Base-by-base conservation (phyloP, 2,329 filamentous ascomycete genomes). In the Beauveria sp. region DNA sequence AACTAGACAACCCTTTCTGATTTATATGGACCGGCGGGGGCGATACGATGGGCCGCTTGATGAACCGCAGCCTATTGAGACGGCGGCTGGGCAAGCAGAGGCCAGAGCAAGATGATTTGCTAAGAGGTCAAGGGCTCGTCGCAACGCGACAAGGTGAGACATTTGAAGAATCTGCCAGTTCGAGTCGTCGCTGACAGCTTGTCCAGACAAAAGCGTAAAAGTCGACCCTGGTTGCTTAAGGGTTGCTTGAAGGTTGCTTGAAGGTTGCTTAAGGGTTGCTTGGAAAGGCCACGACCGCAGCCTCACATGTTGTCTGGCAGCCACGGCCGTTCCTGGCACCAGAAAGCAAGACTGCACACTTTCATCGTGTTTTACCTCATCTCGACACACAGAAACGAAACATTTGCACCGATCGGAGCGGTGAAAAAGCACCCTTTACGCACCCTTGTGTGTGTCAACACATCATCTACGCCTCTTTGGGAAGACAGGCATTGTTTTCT, bases 341-440 rank as follows among this genome's bases (percentile, higher is more conserved):
- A 47, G 40, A 38, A 46, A 24, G 49, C 38, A 46, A 58, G 56
- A 51, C 56, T 42, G 42, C 40, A 60, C 49, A 53, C 40, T 38
- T 14, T 43, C 42, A 60, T 60, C 58, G 58, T 60, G 58, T 60
- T 60, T 60, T 53, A 60, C 58, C 42, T 60, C 58, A 60, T 60
- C 58, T 49, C 58, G 58, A 60, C 58, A 60, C 53, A 60, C 49
- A 60, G 58, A 60, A 60, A 53, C 58, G 22, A 60, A 53, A 60
- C 58, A 60, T 7, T 50, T 51, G 47, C 20, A 53, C 50, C 58
- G 58, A 60, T 60, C 58, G 42, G 42, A 53, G 58, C 40, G 58
- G 58, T 60, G 58, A 60, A 53, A 47, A 53, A 16, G 12, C n/a
- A 14, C n/a, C 34, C 14, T 45, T 16, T 14, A 58, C 46, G 24